Base-by-base conservation (phyloP, 139 green algal species). In the Microglena sp. region DNA sequence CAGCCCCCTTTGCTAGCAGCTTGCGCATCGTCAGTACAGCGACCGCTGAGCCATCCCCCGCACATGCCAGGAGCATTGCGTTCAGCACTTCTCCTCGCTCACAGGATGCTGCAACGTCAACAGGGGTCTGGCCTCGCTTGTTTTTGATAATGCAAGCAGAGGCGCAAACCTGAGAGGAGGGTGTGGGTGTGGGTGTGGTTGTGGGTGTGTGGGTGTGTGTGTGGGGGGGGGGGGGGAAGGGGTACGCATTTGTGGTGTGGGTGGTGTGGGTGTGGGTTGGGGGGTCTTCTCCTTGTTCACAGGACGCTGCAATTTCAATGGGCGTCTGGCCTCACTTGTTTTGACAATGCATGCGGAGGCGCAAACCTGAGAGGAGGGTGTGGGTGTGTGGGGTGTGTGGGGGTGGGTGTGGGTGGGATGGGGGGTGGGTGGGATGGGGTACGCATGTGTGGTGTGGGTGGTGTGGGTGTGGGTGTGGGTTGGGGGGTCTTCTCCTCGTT, bases 61-160 rank as follows among this genome's bases (percentile, higher is more conserved):
- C 63, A 60, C 85, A 92, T 2, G 77, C 85, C 28, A 92, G 76
- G 66, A 92, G 78, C 82, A 92, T 82, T 0, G 85, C 85, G 55
- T 92, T 92, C 34, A 90, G 68, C 50, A 90, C 82, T 69, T 92
- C 73, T 5, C 60, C 60, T 57, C 74, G 69, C 6, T 77, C 72
- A 22, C 68, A 76, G 21, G 76, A 67, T 28, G 70, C 67, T 22
- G 84, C 84, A 26, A 85, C 68, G 21, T 90, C 77, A 3, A 86
- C 62, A 24, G 85, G 76, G 6, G 70, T 81, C 57, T 79, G 70
- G 5, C 78, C 69, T 2, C 65, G 36, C 11, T n/a, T 46, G 62
- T 90, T 84, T 45, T 70, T 0, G 63, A 32, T 36, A 90, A n/a
- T 53, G 61, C 75, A 84, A 6, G 72, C 62, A 0, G 65, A 60